A percentile compares a stretch with the other conserved stretches of the same genome.
Evolutionary conservation across 768 basidiomycete species (phyloP).

Genomic region (Pleurotus ostreatus): DNA sequence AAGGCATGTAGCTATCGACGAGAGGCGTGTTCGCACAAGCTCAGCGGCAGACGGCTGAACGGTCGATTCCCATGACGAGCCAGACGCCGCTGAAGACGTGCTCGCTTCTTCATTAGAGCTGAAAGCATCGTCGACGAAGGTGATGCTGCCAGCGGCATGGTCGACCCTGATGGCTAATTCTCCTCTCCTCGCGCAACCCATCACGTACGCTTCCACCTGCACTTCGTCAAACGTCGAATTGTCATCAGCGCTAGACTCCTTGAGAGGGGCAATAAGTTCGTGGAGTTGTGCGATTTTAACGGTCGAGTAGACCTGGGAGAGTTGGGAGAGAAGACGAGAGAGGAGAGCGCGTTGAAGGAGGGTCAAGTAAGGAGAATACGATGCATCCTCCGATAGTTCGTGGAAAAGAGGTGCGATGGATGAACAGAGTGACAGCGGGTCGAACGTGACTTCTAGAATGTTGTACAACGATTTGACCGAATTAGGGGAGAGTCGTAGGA

Average conservation of each 20-base stretch:
- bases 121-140: slow-evolving; percentile 80
- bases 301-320: slow-evolving; percentile 88
- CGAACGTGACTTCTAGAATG: slow-evolving; percentile 89
- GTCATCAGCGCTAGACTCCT: slow-evolving; percentile 45
- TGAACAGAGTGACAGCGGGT: slow-evolving; percentile 82
- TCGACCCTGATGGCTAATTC: slow-evolving; percentile 86
- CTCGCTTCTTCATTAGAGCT: slow-evolving; percentile 33
- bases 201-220: slow-evolving; percentile 86
- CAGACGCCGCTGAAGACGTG: slow-evolving; percentile 22
- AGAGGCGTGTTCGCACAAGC: slow-evolving; percentile 73
- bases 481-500: slow-evolving; percentile 73
- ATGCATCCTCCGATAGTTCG: slow-evolving; percentile 45
- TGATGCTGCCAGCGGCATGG: slow-evolving; percentile 80
- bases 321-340: slow-evolving; percentile 84
- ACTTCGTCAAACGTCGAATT: slow-evolving; percentile 56
- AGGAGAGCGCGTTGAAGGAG: slow-evolving; percentile 89
- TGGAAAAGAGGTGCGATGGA: slow-evolving; percentile 77
- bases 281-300: slow-evolving; percentile 78
- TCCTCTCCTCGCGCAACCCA: slow-evolving; percentile 85
- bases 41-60: slow-evolving; percentile 73
- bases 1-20: slow-evolving; percentile 69
- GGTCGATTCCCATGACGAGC: slow-evolving; percentile 30
- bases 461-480: slow-evolving; percentile 77
- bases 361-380: slow-evolving; percentile 81
- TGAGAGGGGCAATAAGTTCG: slow-evolving; percentile 73